Evolutionary conservation across 805 yeast genomes (phyloP).

Genomic region (Candida peoriensis): DNA sequence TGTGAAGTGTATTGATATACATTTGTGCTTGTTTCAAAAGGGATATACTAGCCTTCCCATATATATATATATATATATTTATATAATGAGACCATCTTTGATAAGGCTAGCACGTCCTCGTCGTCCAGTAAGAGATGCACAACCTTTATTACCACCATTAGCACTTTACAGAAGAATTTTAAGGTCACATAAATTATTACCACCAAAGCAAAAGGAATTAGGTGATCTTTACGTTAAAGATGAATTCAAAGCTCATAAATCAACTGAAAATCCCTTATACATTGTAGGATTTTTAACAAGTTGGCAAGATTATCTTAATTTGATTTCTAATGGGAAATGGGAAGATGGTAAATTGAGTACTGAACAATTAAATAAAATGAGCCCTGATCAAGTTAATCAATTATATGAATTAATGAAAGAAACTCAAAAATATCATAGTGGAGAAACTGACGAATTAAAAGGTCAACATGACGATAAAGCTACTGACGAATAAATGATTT

Average conservation of each 20-base stretch:
- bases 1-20: too few species aligned
- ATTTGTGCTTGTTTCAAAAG: too few species aligned
- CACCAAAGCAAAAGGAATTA: conserved; percentile 61
- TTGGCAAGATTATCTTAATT: conserved; percentile 83
- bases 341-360: conserved; percentile 54
- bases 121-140: conserved; percentile 16
- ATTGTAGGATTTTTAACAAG: conserved; percentile 89
- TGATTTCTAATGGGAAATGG: conserved; percentile 62
- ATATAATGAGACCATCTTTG: conserved; percentile 12
- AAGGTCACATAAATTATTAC: conserved; percentile 72
- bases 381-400: conserved; percentile 85
- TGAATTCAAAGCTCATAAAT: conserved; percentile 82
- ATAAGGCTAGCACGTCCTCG: conserved; percentile 13
- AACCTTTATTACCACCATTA: conserved; percentile 78
- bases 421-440: conserved; percentile 31
- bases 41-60: too few species aligned
- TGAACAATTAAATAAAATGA: conserved; percentile 71
- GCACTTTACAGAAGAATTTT: conserved; percentile 73
- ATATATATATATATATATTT: too few species aligned
- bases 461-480: too few species aligned
- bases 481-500: too few species aligned
- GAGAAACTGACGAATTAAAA: too few species aligned
- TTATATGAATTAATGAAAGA: conserved; percentile 76
- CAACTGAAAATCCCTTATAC: conserved; percentile 83
- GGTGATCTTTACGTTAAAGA: conserved; percentile 89